These are phyloP conservation scores for Gymnopus androsaceus DNA, from an alignment of 1,284 basidiomycete genomes.

Conservation along the genomic window DNA sequence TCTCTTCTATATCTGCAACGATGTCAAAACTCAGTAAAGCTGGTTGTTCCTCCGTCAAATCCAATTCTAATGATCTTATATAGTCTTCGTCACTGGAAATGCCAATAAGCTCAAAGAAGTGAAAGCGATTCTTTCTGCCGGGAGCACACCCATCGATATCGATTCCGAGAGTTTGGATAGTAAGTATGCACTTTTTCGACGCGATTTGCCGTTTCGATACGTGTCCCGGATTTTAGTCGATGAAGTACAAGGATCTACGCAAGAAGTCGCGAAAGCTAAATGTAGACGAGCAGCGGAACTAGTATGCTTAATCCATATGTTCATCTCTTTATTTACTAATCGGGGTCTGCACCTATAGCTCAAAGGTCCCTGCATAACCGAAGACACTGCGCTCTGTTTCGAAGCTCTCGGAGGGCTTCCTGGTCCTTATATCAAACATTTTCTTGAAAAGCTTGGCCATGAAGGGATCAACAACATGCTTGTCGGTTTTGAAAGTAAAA, in stretches of 20 bases:
- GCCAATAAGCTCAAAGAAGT: slow-evolving; percentile 93
- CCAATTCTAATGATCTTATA: too few species aligned
- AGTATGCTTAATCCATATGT: slow-evolving; percentile 39
- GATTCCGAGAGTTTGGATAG: slow-evolving; percentile 72
- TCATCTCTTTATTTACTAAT: background rate
- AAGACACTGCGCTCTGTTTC: slow-evolving; percentile 95
- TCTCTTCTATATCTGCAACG: too few species aligned
- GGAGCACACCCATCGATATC: slow-evolving; percentile 59
- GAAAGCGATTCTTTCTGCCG: slow-evolving; percentile 68
- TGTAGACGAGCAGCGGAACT: slow-evolving; percentile 83
- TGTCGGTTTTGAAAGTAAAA: slow-evolving; percentile 68
- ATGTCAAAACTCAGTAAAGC: too few species aligned
- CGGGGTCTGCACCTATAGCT: slow-evolving; percentile 43
- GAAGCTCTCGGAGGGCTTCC: slow-evolving; percentile 88
- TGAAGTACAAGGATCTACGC: slow-evolving; percentile 91
- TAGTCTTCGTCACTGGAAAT: slow-evolving; percentile 96
- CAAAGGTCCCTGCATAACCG: slow-evolving; percentile 88
- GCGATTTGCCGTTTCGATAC: slow-evolving; percentile 8
- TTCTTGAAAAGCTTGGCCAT: slow-evolving; percentile 79
- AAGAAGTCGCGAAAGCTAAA: slow-evolving; percentile 90
- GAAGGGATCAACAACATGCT: slow-evolving; percentile 89
- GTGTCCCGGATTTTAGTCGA: slow-evolving; percentile 7
- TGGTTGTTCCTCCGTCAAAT: too few species aligned
- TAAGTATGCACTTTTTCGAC: slow-evolving; percentile 37
- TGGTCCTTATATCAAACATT: slow-evolving; percentile 94